Evolutionary conservation across 225 moss, liverwort and hornwort genomes (phyloP).

Genomic region (Rhytidiadelphus loreus): DNA sequence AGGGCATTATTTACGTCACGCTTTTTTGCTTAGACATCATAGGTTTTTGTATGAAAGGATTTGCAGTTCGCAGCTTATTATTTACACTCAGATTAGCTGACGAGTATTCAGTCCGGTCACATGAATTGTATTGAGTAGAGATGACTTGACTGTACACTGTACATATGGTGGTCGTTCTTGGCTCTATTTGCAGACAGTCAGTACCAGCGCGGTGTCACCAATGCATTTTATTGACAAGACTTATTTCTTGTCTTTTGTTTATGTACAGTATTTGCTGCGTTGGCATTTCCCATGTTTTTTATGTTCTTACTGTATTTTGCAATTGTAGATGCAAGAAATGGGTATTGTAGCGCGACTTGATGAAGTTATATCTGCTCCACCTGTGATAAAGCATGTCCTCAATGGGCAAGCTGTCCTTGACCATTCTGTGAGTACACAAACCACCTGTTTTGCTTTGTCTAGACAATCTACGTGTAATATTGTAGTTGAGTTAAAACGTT

Average conservation of each 20-base stretch:
- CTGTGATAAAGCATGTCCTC: constrained; percentile 71
- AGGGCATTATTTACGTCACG: neutral
- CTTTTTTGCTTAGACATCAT: neutral
- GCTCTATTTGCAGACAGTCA: neutral
- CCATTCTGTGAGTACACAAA: constrained; percentile 55
- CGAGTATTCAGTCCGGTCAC: neutral
- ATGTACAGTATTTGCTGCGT: neutral
- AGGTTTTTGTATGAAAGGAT: neutral
- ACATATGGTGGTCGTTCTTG: neutral
- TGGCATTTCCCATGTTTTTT: neutral
- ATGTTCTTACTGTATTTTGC: neutral
- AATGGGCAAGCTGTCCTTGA: constrained; percentile 74
- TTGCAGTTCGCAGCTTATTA: neutral
- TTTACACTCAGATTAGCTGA: neutral
- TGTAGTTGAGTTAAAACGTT: neutral
- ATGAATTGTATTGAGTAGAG: neutral
- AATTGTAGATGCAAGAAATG: constrained; percentile 57
- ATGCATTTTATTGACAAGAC: neutral
- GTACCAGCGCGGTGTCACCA: neutral
- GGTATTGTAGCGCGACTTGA: constrained; percentile 73
- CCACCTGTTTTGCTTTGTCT: neutral
- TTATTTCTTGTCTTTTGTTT: neutral
- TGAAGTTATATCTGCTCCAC: constrained; percentile 65
- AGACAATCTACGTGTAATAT: neutral
- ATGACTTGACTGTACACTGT: neutral